Evolutionary conservation across 306 rosid genomes (phyloP).

Genomic region (Elaeagnus macrophylla): DNA sequence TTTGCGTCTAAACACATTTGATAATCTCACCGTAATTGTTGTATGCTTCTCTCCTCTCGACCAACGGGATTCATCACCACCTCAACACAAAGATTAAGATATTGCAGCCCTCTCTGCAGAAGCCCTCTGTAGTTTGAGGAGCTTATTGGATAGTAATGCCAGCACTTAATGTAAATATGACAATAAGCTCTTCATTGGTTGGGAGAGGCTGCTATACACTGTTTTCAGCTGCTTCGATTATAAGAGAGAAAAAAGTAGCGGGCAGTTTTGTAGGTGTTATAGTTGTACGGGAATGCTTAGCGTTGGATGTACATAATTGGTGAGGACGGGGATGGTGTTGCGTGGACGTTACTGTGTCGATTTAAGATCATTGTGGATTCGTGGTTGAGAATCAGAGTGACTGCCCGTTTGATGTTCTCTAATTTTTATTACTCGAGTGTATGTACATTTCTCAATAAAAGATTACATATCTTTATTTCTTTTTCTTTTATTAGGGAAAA

Average conservation of each 20-base stretch:
- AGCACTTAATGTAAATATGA: constrained; percentile 29
- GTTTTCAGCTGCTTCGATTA: constrained; percentile 56
- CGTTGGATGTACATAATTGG: constrained; percentile 36
- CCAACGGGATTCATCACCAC: constrained; percentile 31
- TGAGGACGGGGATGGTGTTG: constrained; percentile 27
- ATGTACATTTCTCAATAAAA: too few relatives aligned
- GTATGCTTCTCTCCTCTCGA: constrained; percentile 60
- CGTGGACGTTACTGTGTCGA: too few relatives aligned
- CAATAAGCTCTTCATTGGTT: constrained; percentile 16
- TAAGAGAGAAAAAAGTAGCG: constrained; percentile 39
- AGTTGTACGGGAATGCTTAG: not conserved
- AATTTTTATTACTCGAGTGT: too few relatives aligned
- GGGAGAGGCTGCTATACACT: constrained; percentile 4
- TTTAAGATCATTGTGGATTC: too few relatives aligned
- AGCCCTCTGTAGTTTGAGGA: constrained; percentile 79
- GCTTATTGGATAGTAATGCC: constrained; percentile 59
- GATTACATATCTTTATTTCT: too few relatives aligned
- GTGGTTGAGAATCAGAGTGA: too few relatives aligned
- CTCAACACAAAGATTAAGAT: constrained; percentile 51
- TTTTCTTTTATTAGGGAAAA: too few relatives aligned
- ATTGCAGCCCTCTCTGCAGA: constrained; percentile 83
- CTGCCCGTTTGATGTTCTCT: too few relatives aligned
- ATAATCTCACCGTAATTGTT: constrained; percentile 76
- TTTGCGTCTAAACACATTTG: constrained; percentile 61
- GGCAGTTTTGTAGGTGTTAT: constrained; percentile 39